phyloP scores from a whole-genome alignment of 2,329 filamentous ascomycete species.

The Talaromyces sp. region DNA sequence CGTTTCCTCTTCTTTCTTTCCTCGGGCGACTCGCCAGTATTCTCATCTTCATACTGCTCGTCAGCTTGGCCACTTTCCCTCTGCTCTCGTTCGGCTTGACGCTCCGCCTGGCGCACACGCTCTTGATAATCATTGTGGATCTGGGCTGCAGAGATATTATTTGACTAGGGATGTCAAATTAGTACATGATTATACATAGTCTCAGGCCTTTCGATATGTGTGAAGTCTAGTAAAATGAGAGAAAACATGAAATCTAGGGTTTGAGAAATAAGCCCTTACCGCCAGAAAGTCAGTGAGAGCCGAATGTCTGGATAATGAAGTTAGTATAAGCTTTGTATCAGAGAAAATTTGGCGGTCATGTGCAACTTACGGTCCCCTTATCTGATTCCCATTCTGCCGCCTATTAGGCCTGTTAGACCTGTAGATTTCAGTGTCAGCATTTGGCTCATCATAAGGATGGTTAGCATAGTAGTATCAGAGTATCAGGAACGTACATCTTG shows the following conservation, averaged over 20 bases:
- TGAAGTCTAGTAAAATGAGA: background rate
- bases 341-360: background rate
- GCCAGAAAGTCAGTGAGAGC: conserved; percentile 65
- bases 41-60: conserved; percentile 30
- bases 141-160: conserved; percentile 61
- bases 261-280: conserved; percentile 35
- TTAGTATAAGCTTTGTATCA: background rate
- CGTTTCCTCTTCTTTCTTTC: conserved; percentile 54
- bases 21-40: conserved; percentile 38
- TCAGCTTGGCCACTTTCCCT: conserved; percentile 30
- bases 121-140: conserved; percentile 57
- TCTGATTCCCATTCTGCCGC: conserved; percentile 30
- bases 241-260: background rate
- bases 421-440: background rate
- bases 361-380: conserved; percentile 43
- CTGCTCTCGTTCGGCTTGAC: conserved; percentile 27
- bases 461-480: background rate
- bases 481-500: background rate
- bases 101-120: conserved; percentile 47
- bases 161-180: conserved; percentile 40
- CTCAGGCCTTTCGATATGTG: background rate
- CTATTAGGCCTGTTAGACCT: conserved; percentile 24
- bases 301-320: conserved; percentile 46
- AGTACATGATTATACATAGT: background rate
- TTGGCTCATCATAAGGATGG: background rate